Conservation (phyloP, 805 yeast genomes). For the Teunomyces pallodes region DNA sequence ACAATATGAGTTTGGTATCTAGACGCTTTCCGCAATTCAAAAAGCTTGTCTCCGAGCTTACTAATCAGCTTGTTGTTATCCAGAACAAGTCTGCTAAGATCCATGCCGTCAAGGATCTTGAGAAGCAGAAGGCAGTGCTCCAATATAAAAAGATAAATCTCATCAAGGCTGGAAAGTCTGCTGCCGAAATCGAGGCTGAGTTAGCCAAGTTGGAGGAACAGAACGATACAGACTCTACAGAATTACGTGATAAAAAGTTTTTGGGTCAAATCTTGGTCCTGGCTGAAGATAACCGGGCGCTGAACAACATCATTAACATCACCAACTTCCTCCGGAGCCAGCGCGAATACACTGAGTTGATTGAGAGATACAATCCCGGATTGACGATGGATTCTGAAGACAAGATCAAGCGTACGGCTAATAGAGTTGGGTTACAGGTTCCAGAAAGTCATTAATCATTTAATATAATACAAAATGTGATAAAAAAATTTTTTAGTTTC, state of each 20-base stretch:
- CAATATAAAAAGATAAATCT: slow-evolving; percentile 49
- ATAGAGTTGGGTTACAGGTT: slow-evolving; percentile 75
- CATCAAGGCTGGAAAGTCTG: slow-evolving; percentile 34
- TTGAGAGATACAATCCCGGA: slow-evolving; percentile 87
- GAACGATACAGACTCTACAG: slow-evolving; percentile 7
- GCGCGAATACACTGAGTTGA: slow-evolving; percentile 69
- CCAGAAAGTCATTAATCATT: slow-evolving; percentile 20
- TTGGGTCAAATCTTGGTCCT: slow-evolving; percentile 21
- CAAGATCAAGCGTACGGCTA: slow-evolving; percentile 75
- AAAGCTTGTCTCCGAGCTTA: slow-evolving; percentile 22
- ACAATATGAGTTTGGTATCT: slow-evolving; percentile 2
- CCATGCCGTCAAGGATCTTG: slow-evolving; percentile 39
- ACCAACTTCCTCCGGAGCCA: slow-evolving; percentile 66
- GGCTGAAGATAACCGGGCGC: slow-evolving; percentile 12
- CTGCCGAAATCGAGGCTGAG: slow-evolving; percentile 30
- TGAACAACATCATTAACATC: slow-evolving; percentile 55
- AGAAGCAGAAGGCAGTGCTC: slow-evolving; percentile 45
- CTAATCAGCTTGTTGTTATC: slow-evolving; percentile 39
- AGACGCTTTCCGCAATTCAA: slow-evolving; percentile 11
- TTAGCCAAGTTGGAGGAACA: slow-evolving; percentile 13
- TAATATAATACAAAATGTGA: slow-evolving; percentile 1
- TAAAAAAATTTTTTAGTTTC: background rate
- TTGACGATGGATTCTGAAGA: slow-evolving; percentile 74
- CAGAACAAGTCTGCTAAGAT: slow-evolving; percentile 33
- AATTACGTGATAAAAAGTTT: slow-evolving; percentile 9